A percentile compares a stretch with the other conserved stretches of the same genome.
Conservation (phyloP, 768 basidiomycete genomes). For the Xerocomus potaroensis region DNA sequence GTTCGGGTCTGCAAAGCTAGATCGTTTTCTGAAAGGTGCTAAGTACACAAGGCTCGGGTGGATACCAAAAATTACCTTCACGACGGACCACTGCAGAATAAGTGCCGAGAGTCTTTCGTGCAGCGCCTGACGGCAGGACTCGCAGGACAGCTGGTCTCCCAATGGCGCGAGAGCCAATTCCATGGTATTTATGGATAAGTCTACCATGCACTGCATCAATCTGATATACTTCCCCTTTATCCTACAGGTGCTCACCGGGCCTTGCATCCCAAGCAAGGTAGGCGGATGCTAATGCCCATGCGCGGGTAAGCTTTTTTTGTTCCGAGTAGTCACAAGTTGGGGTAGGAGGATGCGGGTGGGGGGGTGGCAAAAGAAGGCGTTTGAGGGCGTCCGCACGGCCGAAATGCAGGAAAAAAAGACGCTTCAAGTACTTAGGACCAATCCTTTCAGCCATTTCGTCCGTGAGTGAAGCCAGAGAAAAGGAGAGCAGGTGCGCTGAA, state of each 20-base stretch:
- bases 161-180: slow-evolving; percentile 69
- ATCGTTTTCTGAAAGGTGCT: slow-evolving; percentile 48
- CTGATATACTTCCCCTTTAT: not conserved
- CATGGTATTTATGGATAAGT: slow-evolving; percentile 68
- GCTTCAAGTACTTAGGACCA: slow-evolving; percentile 73
- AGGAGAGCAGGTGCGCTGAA: slow-evolving; percentile 71
- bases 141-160: slow-evolving; percentile 64
- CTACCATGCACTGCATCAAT: slow-evolving; percentile 33
- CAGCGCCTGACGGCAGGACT: slow-evolving; percentile 60
- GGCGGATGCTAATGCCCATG: slow-evolving; percentile 79
- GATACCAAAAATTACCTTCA: slow-evolving; percentile 51
- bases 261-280: slow-evolving; percentile 83
- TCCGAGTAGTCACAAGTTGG: slow-evolving; percentile 63
- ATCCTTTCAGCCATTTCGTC: slow-evolving; percentile 69
- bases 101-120: slow-evolving; percentile 64
- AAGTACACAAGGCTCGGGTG: slow-evolving; percentile 1
- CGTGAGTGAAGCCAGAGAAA: slow-evolving; percentile 59
- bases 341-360: slow-evolving; percentile 72
- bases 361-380: slow-evolving; percentile 69
- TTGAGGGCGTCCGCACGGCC: slow-evolving; percentile 81
- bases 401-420: slow-evolving; percentile 80
- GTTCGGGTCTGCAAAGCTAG: slow-evolving; percentile 26
- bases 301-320: slow-evolving; percentile 74
- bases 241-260: slow-evolving; percentile 48
- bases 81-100: slow-evolving; percentile 71